Base-by-base conservation (phyloP, 2,329 filamentous ascomycete genomes). In the Lachnellula suecica region DNA sequence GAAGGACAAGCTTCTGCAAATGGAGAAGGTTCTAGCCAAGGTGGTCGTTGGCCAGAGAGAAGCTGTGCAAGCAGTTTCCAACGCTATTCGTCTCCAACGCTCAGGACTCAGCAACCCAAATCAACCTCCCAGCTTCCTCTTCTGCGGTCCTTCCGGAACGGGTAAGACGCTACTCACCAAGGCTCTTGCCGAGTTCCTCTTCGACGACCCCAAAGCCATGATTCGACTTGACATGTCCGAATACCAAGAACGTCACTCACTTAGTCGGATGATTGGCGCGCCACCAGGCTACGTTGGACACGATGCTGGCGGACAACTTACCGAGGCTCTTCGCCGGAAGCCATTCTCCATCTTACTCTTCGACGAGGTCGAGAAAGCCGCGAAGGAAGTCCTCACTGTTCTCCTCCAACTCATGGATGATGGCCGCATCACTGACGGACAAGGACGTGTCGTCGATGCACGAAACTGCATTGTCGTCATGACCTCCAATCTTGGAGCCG, bases 181-280 rank as follows among this genome's bases (percentile, higher is more conserved):
- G 74, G 94, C 93, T 15, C 80, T 99, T 54, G 94, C 94, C 44
- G 94, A 99, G 71, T 99, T 99, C 77, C 79, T 99, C 24, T 99
- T 99, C 75, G 94, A 99, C 68, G 94, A 99, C 63, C 76, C 93
- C 23, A 97, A 97, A 76, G 79, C 93, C 29, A 97, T 99, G 94
- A 96, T 99, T 64, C 88, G 94, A 35, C 96, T 99, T 75, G 94
- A 99, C 70, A 99, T 99, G 94, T 97, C 93, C 4, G 94, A 99
- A 72, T 99, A 99, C 72, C 95, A 99, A 72, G 94, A 99, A 73
- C 87, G 93, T 4, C 94, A 99, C 70, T 88, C 93, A 1, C 82
- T 99, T 13, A 96, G 91, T 69, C 85, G 94, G 55, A 97, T 99
- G 91, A 99, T 99, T 63, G 94, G 94, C 69, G 92, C 94, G 19